phyloP scores from a whole-genome alignment of 2,329 filamentous ascomycete species.

The Trichoderma harzianum region DNA sequence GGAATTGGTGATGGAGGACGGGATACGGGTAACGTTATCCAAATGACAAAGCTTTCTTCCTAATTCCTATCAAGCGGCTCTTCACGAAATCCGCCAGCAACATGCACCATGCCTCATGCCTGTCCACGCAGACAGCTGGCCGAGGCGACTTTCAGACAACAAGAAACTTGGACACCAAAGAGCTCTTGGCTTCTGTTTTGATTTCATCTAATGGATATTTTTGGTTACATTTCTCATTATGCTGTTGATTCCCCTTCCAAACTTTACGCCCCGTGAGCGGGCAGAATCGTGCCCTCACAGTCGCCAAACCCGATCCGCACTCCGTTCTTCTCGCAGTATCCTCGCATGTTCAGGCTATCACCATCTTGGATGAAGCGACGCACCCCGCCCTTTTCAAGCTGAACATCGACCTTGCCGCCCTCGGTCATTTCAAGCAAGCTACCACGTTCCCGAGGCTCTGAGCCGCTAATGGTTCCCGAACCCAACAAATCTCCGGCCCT shows the following conservation, averaged over 20 bases:
- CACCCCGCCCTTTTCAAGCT: slow-evolving; percentile 61
- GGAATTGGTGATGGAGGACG: background rate
- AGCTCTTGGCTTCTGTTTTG: background rate
- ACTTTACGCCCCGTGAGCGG: slow-evolving; percentile 1
- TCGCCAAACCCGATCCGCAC: slow-evolving; percentile 75
- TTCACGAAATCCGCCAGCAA: background rate
- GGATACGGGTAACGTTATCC: background rate
- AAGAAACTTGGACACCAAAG: background rate
- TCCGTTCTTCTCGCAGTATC: slow-evolving; percentile 62
- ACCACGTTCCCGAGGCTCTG: slow-evolving; percentile 60
- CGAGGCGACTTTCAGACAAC: too few relatives aligned
- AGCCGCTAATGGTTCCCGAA: slow-evolving; percentile 71
- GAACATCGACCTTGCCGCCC: slow-evolving; percentile 63
- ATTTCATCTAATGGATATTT: background rate
- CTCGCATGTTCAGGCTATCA: slow-evolving; percentile 64
- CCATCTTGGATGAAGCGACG: slow-evolving; percentile 72
- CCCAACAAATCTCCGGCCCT: slow-evolving; percentile 72
- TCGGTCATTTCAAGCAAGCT: slow-evolving; percentile 70
- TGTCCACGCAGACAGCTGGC: background rate
- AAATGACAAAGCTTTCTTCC: background rate
- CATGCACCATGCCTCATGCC: background rate
- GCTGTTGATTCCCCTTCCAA: background rate
- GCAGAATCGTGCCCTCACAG: slow-evolving; percentile 21
- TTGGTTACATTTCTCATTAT: background rate
- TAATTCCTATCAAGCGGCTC: background rate